Evolutionary conservation across 2,329 filamentous ascomycete genomes (phyloP).

Genomic region (Aspergillus pseudoterreus): DNA sequence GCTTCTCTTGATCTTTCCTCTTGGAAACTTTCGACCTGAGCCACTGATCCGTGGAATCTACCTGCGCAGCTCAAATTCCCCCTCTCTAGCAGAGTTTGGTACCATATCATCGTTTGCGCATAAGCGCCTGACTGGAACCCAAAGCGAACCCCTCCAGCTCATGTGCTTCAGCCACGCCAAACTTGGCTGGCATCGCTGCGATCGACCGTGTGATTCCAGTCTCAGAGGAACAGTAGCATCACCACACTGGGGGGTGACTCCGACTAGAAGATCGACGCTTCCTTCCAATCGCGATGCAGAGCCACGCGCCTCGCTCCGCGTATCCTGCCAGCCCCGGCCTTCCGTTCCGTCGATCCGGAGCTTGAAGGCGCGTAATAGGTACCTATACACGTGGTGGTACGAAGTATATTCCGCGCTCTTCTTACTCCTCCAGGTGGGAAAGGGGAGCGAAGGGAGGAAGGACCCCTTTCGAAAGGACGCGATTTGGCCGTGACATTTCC

Average conservation of each 20-base stretch:
- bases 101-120: constrained; percentile 14
- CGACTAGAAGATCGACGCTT: constrained; percentile 1
- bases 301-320: neutral
- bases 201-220: neutral
- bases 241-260: neutral
- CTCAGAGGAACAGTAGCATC: neutral
- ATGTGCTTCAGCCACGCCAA: neutral
- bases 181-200: neutral
- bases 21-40: neutral
- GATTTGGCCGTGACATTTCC: neutral
- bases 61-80: neutral
- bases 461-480: neutral
- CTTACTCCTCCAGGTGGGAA: neutral
- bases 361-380: too few species aligned
- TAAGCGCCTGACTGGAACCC: constrained; percentile 14
- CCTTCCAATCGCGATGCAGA: neutral
- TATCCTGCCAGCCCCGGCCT: too few species aligned
- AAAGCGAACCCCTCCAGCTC: neutral
- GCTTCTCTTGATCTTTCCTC: neutral
- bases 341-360: too few species aligned
- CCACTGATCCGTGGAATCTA: neutral
- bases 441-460: neutral
- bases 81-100: constrained; percentile 7
- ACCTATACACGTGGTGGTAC: neutral
- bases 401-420: neutral